Conservation (phyloP, 257 asterid genomes). For the Solanum pinnatisectum region DNA sequence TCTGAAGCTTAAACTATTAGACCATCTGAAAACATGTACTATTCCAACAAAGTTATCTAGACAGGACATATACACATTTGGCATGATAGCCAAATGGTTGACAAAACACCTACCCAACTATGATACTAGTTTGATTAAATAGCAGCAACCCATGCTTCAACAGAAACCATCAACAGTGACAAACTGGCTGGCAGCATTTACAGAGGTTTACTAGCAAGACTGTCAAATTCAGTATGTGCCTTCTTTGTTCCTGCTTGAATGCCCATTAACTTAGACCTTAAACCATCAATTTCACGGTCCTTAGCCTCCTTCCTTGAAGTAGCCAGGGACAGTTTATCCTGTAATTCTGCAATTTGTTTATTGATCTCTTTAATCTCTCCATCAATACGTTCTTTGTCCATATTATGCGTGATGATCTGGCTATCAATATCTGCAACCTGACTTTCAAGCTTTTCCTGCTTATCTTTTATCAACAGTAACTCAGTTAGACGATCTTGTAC, state of each 20-base stretch:
- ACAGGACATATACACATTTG: background rate
- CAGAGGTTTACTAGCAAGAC: conserved; percentile 8
- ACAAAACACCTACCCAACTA: background rate
- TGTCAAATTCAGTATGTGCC: conserved; percentile 14
- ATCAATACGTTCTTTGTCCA: conserved; percentile 17
- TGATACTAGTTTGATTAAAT: background rate
- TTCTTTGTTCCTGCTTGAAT: conserved; percentile 12
- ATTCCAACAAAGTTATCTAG: background rate
- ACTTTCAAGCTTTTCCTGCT: conserved; percentile 21
- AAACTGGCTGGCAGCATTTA: background rate
- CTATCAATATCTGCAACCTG: conserved; percentile 12
- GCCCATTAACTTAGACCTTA: conserved; percentile 22
- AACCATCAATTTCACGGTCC: conserved; percentile 21
- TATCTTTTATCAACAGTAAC: conserved; percentile 24
- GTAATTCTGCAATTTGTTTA: conserved; percentile 30
- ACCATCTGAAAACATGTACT: background rate
- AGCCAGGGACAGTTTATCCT: conserved; percentile 26
- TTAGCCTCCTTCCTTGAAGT: conserved; percentile 19
- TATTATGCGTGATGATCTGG: conserved; percentile 14
- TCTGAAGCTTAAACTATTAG: background rate
- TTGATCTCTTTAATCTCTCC: conserved; percentile 34
- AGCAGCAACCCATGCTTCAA: background rate
- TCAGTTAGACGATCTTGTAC: conserved; percentile 24
- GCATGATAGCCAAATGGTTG: background rate
- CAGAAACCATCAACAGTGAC: background rate